Conservation (phyloP, 2,329 filamentous ascomycete genomes). For the Neofusicoccum ribis region DNA sequence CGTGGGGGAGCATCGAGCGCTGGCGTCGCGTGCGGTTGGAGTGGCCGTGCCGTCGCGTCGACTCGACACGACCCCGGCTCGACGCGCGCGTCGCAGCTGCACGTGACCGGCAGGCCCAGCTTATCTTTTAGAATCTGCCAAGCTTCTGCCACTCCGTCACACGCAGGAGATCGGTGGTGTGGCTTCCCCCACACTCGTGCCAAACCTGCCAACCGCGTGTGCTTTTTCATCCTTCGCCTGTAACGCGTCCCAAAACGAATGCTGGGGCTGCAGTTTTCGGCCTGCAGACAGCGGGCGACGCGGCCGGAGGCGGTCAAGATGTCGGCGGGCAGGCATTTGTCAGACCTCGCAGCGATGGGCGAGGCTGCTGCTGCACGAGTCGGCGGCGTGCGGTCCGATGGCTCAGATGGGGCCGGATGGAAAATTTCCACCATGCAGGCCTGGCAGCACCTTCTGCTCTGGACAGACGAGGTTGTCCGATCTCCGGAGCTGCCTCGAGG, state of each 20-base stretch:
- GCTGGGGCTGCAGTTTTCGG: neutral
- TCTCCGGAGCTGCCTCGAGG: constrained; percentile 11
- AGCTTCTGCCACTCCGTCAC: constrained; percentile 3
- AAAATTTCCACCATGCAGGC: constrained; percentile 5
- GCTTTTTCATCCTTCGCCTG: neutral
- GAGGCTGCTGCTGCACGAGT: neutral
- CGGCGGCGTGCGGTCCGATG: constrained; percentile 1
- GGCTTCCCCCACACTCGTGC: constrained; percentile 1
- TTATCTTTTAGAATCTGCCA: neutral
- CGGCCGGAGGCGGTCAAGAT: neutral
- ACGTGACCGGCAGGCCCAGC: too few relatives aligned
- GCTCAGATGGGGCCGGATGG: neutral
- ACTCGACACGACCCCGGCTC: neutral
- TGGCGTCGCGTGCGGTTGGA: constrained; percentile 10
- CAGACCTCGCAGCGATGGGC: constrained; percentile 2
- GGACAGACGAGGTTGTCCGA: neutral
- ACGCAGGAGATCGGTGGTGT: constrained; percentile 7
- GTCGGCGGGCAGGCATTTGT: neutral
- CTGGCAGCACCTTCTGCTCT: constrained; percentile 7
- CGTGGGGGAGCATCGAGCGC: neutral
- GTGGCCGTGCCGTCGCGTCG: neutral
- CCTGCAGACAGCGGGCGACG: neutral
- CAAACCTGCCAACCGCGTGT: neutral
- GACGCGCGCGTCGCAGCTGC: neutral
- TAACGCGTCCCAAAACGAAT: neutral